Percentiles rank a stretch among this genome's conserved stretches.
Evolutionary conservation across 2,329 filamentous ascomycete genomes (phyloP).

Genomic region (Ophiostoma triangulosporum): DNA sequence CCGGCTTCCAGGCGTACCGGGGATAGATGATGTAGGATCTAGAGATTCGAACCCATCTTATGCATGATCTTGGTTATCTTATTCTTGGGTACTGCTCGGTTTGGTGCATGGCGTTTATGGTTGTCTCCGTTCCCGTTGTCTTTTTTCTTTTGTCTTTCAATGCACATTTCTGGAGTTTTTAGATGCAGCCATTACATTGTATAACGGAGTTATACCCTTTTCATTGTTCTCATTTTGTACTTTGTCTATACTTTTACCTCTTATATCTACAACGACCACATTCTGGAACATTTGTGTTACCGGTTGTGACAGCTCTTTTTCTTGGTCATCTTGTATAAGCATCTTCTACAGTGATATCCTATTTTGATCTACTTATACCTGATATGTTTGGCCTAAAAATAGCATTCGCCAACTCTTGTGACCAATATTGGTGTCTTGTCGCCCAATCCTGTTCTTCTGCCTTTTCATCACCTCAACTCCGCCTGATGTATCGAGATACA

Average conservation of each 20-base stretch:
- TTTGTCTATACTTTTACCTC: not conserved
- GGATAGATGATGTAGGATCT: not conserved
- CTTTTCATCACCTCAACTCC: not conserved
- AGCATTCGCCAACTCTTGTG: not conserved
- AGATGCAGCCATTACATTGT: not conserved
- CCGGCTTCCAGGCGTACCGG: conserved; percentile 19
- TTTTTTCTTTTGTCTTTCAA: not conserved
- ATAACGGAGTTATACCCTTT: not conserved
- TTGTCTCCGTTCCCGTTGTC: not conserved
- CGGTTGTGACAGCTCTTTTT: not conserved
- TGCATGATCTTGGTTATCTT: not conserved
- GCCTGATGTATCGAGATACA: not conserved
- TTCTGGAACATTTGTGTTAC: not conserved
- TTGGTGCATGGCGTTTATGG: not conserved
- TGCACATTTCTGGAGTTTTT: not conserved
- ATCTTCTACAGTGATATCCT: not conserved
- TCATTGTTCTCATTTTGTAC: not conserved
- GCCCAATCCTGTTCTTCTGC: not conserved
- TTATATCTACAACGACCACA: not conserved
- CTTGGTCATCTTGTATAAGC: not conserved
- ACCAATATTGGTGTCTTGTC: not conserved
- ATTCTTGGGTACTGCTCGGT: not conserved
- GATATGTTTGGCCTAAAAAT: not conserved
- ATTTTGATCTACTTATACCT: not conserved
- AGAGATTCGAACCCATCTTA: not conserved